Conservation (phyloP, 164 flowering plant species). For the Tetrastigma voinierianum region DNA sequence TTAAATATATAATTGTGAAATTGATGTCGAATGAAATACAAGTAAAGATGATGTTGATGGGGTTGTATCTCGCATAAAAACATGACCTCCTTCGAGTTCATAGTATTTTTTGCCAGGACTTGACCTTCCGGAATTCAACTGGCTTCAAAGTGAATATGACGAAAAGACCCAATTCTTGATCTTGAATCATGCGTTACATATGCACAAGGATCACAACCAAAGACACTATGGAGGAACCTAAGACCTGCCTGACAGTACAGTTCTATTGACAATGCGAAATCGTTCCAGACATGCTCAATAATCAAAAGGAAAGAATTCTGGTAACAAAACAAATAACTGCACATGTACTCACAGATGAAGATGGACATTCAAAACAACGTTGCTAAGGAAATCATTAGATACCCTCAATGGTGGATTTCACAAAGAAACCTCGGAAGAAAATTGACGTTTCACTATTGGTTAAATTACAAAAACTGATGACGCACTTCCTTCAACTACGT, state of each 20-base stretch:
- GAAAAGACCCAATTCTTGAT: too few relatives aligned
- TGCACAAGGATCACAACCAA: too few relatives aligned
- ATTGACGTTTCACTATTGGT: background rate
- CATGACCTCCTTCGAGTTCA: constrained; percentile 6
- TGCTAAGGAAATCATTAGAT: constrained; percentile 17
- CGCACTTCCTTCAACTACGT: background rate
- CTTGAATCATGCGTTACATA: too few relatives aligned
- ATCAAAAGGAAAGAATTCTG: too few relatives aligned
- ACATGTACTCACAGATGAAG: too few relatives aligned
- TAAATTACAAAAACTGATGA: background rate
- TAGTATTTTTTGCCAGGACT: constrained; percentile 4
- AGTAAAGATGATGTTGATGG: background rate
- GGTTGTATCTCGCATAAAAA: background rate
- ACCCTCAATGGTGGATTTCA: constrained; percentile 17
- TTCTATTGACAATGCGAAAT: background rate
- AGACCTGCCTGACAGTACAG: background rate
- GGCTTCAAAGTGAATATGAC: constrained; percentile 1
- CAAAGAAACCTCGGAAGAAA: constrained; percentile 11
- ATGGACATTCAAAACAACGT: too few relatives aligned
- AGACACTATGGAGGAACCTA: too few relatives aligned
- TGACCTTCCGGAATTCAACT: constrained; percentile 6
- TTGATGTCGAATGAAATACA: background rate
- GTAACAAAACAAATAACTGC: too few relatives aligned
- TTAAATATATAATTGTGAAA: too few relatives aligned
- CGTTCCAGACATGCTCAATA: background rate